phyloP scores from a whole-genome alignment of 306 rosid species.

The Abrus pulchellus region DNA sequence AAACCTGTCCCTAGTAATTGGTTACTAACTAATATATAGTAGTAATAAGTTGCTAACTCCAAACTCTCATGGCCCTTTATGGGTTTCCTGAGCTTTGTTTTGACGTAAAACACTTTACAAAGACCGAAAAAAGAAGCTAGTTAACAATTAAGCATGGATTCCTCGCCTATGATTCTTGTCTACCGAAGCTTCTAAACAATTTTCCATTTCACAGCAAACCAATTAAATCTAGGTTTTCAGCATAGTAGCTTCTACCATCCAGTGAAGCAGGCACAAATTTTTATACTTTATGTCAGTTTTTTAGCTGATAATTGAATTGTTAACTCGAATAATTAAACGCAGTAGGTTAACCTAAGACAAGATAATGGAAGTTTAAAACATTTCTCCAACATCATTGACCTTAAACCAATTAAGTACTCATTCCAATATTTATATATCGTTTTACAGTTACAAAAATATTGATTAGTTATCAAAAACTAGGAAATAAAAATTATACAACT shows the following conservation, averaged over 20 bases:
- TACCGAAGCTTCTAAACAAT: constrained; percentile 75
- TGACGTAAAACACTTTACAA: constrained; percentile 27
- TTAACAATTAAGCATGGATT: constrained; percentile 30
- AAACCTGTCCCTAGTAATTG: background rate
- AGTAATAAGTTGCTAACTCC: constrained; percentile 29
- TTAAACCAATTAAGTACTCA: constrained; percentile 29
- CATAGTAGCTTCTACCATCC: constrained; percentile 6
- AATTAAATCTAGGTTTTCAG: background rate
- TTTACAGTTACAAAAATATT: background rate
- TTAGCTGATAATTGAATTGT: background rate
- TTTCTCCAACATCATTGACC: background rate
- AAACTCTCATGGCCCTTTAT: constrained; percentile 19
- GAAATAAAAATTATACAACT: background rate
- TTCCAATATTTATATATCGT: background rate
- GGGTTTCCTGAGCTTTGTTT: constrained; percentile 10
- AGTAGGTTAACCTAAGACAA: constrained; percentile 8
- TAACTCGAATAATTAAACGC: background rate
- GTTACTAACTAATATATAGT: background rate
- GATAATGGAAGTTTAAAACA: background rate
- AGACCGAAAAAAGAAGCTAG: background rate
- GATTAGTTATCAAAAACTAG: background rate
- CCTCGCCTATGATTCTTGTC: constrained; percentile 35
- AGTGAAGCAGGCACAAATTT: constrained; percentile 14
- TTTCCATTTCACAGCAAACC: constrained; percentile 21
- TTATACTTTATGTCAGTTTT: background rate